A percentile compares a stretch with the other conserved stretches of the same genome.
phyloP scores from a whole-genome alignment of 1,284 basidiomycete species.

The Apiotrichum gamsii region DNA sequence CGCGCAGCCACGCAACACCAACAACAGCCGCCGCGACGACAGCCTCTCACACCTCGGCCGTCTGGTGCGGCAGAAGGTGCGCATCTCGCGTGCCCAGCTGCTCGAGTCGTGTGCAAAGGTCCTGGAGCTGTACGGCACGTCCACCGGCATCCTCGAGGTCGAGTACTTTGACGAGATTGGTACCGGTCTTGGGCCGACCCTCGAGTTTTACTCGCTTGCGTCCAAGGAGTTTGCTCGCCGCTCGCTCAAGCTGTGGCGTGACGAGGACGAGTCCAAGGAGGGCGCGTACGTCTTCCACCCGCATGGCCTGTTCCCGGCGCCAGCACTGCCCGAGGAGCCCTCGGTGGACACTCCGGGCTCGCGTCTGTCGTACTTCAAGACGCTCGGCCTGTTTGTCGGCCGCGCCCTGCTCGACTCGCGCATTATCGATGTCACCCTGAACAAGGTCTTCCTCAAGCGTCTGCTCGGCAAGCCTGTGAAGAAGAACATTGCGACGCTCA shows the following conservation, averaged over 20 bases:
- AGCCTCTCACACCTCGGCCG: slow-evolving; percentile 85
- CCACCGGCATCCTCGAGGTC: slow-evolving; percentile 87
- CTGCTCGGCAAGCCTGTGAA: slow-evolving; percentile 80
- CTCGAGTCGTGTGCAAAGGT: slow-evolving; percentile 97
- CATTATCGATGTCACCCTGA: slow-evolving; percentile 93
- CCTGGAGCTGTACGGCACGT: slow-evolving; percentile 87
- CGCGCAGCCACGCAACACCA: slow-evolving; percentile 59
- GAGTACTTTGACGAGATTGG: slow-evolving; percentile 99
- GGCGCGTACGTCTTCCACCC: slow-evolving; percentile 73
- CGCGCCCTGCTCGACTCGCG: slow-evolving; percentile 95
- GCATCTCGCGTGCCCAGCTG: slow-evolving; percentile 88
- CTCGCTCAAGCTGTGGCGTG: slow-evolving; percentile 84
- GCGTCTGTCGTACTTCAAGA: slow-evolving; percentile 68
- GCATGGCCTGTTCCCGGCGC: slow-evolving; percentile 80
- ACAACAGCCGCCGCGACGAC: slow-evolving; percentile 78
- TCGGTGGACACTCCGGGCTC: slow-evolving; percentile 7
- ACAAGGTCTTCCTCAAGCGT: slow-evolving; percentile 83
- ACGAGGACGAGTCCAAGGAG: slow-evolving; percentile 61
- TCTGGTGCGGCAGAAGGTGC: slow-evolving; percentile 90
- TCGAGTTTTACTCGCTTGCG: slow-evolving; percentile 94
- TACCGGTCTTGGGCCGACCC: slow-evolving; percentile 93
- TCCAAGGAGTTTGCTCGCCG: slow-evolving; percentile 86
- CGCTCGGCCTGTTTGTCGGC: slow-evolving; percentile 95
- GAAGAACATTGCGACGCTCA: slow-evolving; percentile 71
- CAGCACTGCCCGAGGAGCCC: slow-evolving; percentile 59